Base-by-base conservation (phyloP, 1,284 basidiomycete species). In the Leccinum pachyderme region DNA sequence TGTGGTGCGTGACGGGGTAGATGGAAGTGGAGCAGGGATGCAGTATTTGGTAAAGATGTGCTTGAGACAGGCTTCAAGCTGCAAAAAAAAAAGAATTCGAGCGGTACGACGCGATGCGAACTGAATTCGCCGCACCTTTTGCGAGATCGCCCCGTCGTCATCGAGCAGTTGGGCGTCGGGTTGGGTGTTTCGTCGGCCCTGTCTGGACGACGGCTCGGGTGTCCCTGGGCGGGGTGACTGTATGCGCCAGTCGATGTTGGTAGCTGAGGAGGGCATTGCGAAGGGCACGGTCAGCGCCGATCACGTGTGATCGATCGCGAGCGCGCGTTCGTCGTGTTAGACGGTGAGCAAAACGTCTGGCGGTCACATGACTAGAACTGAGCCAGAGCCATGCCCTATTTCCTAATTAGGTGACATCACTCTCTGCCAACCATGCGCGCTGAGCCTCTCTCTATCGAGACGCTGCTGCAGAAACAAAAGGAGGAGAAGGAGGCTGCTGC, bases 401-500 rank as follows among this genome's bases (percentile, higher is more conserved):
- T 54, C 61, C 61, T 58, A 61, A 65, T 70, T 46, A 32, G 44
- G 65, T 28, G 31, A 12, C 7, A 29, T 1, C n/a, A 3, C 47
- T 45, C 27, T 11, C 47, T 22, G 15, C 7, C 47, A 18, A 18
- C 18, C 18, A 18, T 18, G 18, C 72, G 71, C 57, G 61, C 79
- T 47, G 82, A 87, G 68, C 89, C 90, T 2, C 75, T 92, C 46
- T 92, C 90, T 8, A 92, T 96, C 59, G 93, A 96, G 68, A 81
- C 84, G 44, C 75, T 97, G 56, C 78, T 98, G 13, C 84, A 89
- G 63, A 90, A 89, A 72, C 95, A 98, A 74, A 87, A 83, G 61
- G 82, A 80, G 41, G 93, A 95, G 69, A 92, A 88, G 65, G 93
- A 95, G 61, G 90, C 89, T 2, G 90, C 93, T 51, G 77, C 92